Evolutionary conservation across 2,329 filamentous ascomycete genomes (phyloP), one percentile per base, ranked within the genome.

Genomic region (Hirsutella thompsonii): DNA sequence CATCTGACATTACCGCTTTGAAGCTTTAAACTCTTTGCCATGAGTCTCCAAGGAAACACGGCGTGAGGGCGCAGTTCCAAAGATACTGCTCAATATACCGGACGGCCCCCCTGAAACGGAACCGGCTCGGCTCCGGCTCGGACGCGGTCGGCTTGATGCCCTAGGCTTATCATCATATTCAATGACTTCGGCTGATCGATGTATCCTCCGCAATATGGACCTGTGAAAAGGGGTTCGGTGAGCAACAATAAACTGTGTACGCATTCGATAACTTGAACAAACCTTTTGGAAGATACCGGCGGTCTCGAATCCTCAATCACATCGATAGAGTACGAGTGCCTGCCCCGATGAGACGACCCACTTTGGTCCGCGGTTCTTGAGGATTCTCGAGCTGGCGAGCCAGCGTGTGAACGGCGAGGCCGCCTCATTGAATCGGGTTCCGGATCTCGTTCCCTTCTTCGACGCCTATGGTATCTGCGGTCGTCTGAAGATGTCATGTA

Each of bases 251-350:
- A n/a, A n/a, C n/a, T n/a, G n/a, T n/a, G n/a, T n/a, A n/a, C n/a
- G n/a, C n/a, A n/a, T n/a, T n/a, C n/a, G n/a, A n/a, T n/a, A n/a
- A n/a, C n/a, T n/a, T n/a, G 14, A 20, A 23, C 44, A 19, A 40
- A 58, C 59, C 55, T 58, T 43, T 54, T 52, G 6, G 58, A 58
- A 6, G 58, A 47, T 5, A 60, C 46, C 3, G 59, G 59, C 6
- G 59, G 59, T 9, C 59, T 51, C 34, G 59, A 57, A 35, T 52
- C 50, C 35, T 57, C 57, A 40, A 61, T 56, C 8, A 60, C 49
- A 42, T 56, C 56, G 2, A 51, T 38, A 2, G 51, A 47, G 30
- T 54, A 48, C 34, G 46, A 45, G 8, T 47, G 52, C 8, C 52
- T 49, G 36, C 48, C 51, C 28, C 52, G 49, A 37, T 51, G 56